Base-by-base conservation (phyloP, 2,329 filamentous ascomycete species). In the Ophiostoma tasmaniense region DNA sequence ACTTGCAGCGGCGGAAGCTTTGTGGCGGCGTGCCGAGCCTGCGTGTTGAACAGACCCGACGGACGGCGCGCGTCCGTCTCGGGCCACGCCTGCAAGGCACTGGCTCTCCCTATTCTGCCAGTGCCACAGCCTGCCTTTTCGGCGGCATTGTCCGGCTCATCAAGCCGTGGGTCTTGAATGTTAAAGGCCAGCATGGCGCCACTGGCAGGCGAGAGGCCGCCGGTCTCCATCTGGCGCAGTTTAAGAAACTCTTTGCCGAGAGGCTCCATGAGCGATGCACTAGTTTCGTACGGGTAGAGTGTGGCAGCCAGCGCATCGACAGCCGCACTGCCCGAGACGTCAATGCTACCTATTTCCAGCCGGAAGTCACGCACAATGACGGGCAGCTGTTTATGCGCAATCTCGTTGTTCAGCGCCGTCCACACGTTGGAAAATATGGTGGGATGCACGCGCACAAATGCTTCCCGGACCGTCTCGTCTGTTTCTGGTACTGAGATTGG, bases 81-180 rank as follows among this genome's bases (percentile, higher is more conserved):
- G 14, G 69, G 69, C 69, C 69, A 70, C 5, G 61, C 39, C n/a
- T 39, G 62, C 7, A 70, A 71, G 93, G 90, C 0, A 85, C 80
- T 0, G 89, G 95, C 81, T 2, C 83, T 78, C 66, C 89, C 80
- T 6, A 90, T 80, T 13, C 93, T 78, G 2, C 8, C 33, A 33
- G 33, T 61, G 11, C 81, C 55, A 25, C 55, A 61, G 55, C 55
- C 55, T 14, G 25, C 13, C 55, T 61, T 61, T 25, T 28, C 77
- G 42, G 78, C 73, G 2, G 25, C 5, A 8, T 66, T 17, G 7
- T 76, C 90, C 11, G 93, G 93, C 75, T 93, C 90, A 69, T 85
- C 84, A 20, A 98, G 83, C 10, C 94, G 89, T 37, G 94, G 93
- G 75, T 99, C 95, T 67, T 87, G 83, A 3, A 90, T 81, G 2